These are phyloP conservation scores for Dillenia turbinata DNA, from an alignment of 164 flowering plant species.

Conservation along the genomic window DNA sequence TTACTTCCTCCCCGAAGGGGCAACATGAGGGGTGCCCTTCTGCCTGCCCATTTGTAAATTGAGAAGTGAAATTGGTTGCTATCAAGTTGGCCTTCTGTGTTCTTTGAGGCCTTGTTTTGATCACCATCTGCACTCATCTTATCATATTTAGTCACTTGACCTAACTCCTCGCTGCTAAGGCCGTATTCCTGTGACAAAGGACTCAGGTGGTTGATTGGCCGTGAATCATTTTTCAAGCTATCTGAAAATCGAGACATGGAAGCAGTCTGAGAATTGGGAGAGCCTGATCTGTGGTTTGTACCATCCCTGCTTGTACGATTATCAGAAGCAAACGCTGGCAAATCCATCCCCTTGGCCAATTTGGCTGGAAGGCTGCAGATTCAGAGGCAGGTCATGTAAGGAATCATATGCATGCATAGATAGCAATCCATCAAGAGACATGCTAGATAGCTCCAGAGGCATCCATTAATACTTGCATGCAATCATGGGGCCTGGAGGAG, in stretches of 20 bases:
- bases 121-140: constrained; percentile 16
- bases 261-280: constrained; percentile 25
- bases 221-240: constrained; percentile 22
- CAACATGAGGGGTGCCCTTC: constrained; percentile 46
- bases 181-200: constrained; percentile 35
- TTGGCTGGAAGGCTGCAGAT: constrained; percentile 60
- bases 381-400: constrained; percentile 5
- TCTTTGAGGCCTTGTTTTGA: constrained; percentile 15
- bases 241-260: constrained; percentile 39
- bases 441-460: too few species aligned
- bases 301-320: constrained; percentile 26
- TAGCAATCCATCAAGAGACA: too few species aligned
- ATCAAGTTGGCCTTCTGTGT: constrained; percentile 15
- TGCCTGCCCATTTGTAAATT: constrained; percentile 85
- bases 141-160: constrained; percentile 12
- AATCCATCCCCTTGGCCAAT: constrained; percentile 36
- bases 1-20: constrained; percentile 33
- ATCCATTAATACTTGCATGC: too few species aligned
- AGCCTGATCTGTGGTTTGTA: constrained; percentile 17
- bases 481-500: too few species aligned
- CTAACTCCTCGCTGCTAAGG: constrained; percentile 18
- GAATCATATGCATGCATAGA: too few species aligned
- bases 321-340: constrained; percentile 26
- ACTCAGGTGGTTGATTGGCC: constrained; percentile 27
- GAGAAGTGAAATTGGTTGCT: constrained; percentile 73